Evolutionary conservation across 345 rosid genomes (phyloP), one percentile per base, ranked within the genome.

Genomic region (Bruguiera parviflora): DNA sequence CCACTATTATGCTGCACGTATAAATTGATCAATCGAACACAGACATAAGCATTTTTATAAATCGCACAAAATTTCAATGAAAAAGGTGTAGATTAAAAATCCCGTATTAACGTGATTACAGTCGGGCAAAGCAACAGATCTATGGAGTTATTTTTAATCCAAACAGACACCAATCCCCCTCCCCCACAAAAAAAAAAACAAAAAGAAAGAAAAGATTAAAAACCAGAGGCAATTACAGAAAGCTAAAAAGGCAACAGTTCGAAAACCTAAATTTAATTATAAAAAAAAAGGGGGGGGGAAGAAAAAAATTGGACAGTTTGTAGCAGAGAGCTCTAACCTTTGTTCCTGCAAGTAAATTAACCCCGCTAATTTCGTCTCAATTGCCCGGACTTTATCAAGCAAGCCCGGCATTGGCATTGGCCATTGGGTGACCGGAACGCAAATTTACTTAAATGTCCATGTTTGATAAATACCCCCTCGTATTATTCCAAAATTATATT

Each of bases 111-210:
- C 37, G 37, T 1, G 9, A 33, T 33, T 53, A 25, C 56, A 35
- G 35, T 33, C 53, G 9, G 33, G 52, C 61, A 29, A 21, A 39
- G 15, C 9, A 51, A 51, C 33, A 65, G 75, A 65, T 72, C 65
- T 25, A n/a, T 31, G 39, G 37, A 66, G 25, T 32, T 8, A 51
- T 11, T 1, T 35, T 37, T 20, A 33, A 73, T 60, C n/a, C 5
- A 31, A 47, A 9, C 2, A 29, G 19, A 18, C 11, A 19, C 19
- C n/a, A 28, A 65, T 51, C 16, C 0, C 35, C 24, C 13, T 0
- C 37, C 15, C 46, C 13, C 3, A 10, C 10, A 10, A 43, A 43
- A 43, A 11, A 11, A 3, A 13, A 43, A 37, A 18, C 32, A 33
- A 6, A 33, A 33, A 32, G 8, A 8, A 1, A 27, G 28, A 2